These are phyloP conservation scores for Lodderomyces jiufengensis DNA, from an alignment of 1,139 yeast species.

Conservation along the genomic window DNA sequence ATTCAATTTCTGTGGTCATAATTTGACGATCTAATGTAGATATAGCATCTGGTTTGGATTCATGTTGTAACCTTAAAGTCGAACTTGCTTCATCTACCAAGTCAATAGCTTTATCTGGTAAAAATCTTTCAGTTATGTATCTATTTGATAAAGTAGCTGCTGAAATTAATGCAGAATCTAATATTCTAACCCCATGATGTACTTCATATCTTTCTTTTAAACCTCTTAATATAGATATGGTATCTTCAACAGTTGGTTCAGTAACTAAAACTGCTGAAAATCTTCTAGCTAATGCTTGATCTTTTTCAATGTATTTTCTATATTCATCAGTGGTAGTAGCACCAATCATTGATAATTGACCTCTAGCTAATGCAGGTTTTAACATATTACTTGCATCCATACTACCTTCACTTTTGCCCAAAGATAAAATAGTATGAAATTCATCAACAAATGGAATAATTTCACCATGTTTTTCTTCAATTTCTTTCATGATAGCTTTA, in stretches of 20 bases:
- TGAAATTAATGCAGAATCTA: conserved; percentile 89
- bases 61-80: conserved; percentile 89
- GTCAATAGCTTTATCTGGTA: conserved; percentile 96
- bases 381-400: conserved; percentile 92
- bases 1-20: conserved; percentile 92
- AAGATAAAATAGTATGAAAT: conserved; percentile 82
- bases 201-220: conserved; percentile 92
- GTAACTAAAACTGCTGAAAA: conserved; percentile 84
- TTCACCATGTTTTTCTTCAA: conserved; percentile 75
- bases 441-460: conserved; percentile 90
- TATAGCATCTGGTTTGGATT: conserved; percentile 92
- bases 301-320: conserved; percentile 83
- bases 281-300: conserved; percentile 87
- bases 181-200: conserved; percentile 96
- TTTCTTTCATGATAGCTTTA: conserved; percentile 79
- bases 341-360: conserved; percentile 89
- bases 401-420: conserved; percentile 94
- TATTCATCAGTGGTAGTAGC: conserved; percentile 93
- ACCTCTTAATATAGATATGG: conserved; percentile 89
- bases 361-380: conserved; percentile 93
- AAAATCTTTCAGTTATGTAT: conserved; percentile 83
- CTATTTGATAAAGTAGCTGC: conserved; percentile 90
- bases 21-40: conserved; percentile 84
- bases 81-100: conserved; percentile 97
- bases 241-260: conserved; percentile 92